Percentiles rank a stretch among this genome's conserved stretches.
Evolutionary conservation across 176 grass and related monocot genomes (phyloP).

Genomic region (Tillandsia fasciculata): DNA sequence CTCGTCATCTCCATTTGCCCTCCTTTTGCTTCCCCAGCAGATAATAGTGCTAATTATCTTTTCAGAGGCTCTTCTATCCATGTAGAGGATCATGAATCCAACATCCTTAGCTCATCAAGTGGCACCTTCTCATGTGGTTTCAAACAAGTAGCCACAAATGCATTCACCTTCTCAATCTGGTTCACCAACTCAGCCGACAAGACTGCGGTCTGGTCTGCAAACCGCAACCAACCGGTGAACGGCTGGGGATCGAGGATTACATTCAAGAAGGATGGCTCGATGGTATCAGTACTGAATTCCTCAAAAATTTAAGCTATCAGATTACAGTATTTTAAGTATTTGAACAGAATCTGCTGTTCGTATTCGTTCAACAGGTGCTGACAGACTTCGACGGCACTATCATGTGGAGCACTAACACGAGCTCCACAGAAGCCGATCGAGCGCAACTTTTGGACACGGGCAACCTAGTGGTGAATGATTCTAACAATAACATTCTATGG

Average conservation of each 20-base stretch:
- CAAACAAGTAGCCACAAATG: constrained; percentile 46
- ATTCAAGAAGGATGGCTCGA: constrained; percentile 9
- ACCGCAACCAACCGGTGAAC: constrained; percentile 42
- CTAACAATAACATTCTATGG: constrained; percentile 9
- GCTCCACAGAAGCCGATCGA: not conserved
- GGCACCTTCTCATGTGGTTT: constrained; percentile 46
- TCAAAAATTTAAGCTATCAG: too few relatives aligned
- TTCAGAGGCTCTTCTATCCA: constrained; percentile 17
- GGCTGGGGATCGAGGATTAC: constrained; percentile 33
- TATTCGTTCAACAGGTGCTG: not conserved
- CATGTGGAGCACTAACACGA: constrained; percentile 36
- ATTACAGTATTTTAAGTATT: too few relatives aligned
- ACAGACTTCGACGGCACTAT: constrained; percentile 22
- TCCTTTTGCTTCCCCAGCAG: not conserved
- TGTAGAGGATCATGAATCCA: constrained; percentile 1
- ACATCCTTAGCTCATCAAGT: constrained; percentile 31
- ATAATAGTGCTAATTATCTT: not conserved
- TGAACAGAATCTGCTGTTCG: too few relatives aligned
- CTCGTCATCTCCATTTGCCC: not conserved
- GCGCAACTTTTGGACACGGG: constrained; percentile 23
- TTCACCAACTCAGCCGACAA: constrained; percentile 14
- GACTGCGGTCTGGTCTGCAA: constrained; percentile 49
- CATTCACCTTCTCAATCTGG: constrained; percentile 56
- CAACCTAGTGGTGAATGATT: constrained; percentile 28
- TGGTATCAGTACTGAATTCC: not conserved